Conservation (phyloP, 768 basidiomycete genomes). For the Postia placenta region DNA sequence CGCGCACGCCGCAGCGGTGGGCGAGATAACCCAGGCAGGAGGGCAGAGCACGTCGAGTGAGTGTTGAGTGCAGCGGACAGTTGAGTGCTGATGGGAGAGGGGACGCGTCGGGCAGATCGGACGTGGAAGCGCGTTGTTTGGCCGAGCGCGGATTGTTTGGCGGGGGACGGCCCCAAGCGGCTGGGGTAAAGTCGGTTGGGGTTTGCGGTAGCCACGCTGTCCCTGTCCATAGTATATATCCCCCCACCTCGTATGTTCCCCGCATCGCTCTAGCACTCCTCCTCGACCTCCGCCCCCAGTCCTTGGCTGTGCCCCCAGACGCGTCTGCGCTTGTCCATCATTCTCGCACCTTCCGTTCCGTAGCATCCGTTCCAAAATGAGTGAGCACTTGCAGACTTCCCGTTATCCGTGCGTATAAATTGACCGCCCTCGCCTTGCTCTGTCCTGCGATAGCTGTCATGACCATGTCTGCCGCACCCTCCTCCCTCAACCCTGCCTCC, state of each 20-base stretch:
- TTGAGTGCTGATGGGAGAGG: no score
- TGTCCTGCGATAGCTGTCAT: slow-evolving; percentile 19
- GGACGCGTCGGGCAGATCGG: neutral
- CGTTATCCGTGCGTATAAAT: slow-evolving; percentile 44
- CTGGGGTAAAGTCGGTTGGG: slow-evolving; percentile 2
- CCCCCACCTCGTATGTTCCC: neutral
- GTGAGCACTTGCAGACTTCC: slow-evolving; percentile 26
- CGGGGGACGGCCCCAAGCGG: neutral
- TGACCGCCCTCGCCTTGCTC: slow-evolving; percentile 31
- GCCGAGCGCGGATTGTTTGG: neutral
- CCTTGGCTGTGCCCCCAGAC: neutral
- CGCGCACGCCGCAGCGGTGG: no score
- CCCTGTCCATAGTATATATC: neutral
- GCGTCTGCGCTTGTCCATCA: neutral
- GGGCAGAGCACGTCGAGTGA: no score
- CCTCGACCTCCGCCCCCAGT: neutral
- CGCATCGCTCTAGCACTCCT: neutral
- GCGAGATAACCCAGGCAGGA: no score
- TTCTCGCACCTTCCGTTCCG: neutral
- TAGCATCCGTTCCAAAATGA: slow-evolving; percentile 13
- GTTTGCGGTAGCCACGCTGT: neutral
- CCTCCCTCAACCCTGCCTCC: slow-evolving; percentile 14
- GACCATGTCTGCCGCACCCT: slow-evolving; percentile 14
- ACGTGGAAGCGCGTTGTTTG: slow-evolving; percentile 3
- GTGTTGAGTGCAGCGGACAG: no score